Percentiles rank a stretch among this genome's conserved stretches.
Conservation (phyloP, 208 protist species). For the Acanthamoeba lugdunensis region DNA sequence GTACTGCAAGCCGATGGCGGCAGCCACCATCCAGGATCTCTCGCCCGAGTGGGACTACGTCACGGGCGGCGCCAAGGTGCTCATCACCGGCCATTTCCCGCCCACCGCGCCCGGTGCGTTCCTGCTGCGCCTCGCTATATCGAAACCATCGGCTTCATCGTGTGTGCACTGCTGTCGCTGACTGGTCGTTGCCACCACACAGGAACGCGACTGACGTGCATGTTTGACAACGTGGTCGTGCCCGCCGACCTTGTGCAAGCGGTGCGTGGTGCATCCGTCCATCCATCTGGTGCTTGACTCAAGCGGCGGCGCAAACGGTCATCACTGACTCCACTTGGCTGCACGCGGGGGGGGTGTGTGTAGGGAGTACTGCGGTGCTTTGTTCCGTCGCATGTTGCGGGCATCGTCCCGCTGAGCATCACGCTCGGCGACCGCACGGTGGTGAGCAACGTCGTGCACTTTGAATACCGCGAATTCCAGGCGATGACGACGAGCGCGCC, state of each 20-base stretch:
- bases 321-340: neutral
- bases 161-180: too few species aligned
- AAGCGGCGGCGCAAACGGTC: too few species aligned
- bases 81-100: constrained; percentile 27
- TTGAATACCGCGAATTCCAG: neutral
- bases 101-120: neutral
- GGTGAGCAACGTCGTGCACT: neutral
- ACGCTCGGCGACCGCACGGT: constrained; percentile 2
- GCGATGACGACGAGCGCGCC: neutral
- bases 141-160: too few species aligned
- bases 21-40: neutral
- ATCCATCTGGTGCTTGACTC: neutral
- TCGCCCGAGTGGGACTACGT: constrained; percentile 38
- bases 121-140: neutral
- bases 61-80: constrained; percentile 6
- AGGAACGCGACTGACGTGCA: neutral
- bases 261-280: neutral
- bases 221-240: constrained; percentile 28
- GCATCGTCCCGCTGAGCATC: constrained; percentile 15
- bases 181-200: neutral
- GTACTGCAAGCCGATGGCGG: neutral
- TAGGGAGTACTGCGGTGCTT: neutral
- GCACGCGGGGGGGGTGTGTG: neutral
- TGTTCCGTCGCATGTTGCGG: neutral
- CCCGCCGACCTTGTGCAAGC: constrained; percentile 10